Conservation (phyloP, 2,329 filamentous ascomycete species). For the Exophiala sideris region DNA sequence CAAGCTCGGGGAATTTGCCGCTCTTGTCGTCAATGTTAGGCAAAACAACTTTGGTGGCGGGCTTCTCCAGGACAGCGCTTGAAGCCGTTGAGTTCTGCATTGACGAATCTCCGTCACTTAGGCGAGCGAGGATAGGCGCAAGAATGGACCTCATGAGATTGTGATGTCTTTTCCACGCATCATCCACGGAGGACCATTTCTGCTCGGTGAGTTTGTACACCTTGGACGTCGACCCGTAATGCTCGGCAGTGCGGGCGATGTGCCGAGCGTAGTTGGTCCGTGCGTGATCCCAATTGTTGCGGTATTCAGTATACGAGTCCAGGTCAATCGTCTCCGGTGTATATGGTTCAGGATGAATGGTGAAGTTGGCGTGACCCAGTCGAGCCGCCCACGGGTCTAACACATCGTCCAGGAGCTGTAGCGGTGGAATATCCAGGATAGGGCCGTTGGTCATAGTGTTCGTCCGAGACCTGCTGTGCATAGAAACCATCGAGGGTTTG, state of each 20-base stretch:
- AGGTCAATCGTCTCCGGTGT: constrained; percentile 61
- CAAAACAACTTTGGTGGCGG: constrained; percentile 54
- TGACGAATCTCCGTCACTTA: constrained; percentile 33
- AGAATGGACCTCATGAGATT: constrained; percentile 59
- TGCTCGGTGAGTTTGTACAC: constrained; percentile 80
- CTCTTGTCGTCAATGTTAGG: constrained; percentile 45
- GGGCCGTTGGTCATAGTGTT: constrained; percentile 50
- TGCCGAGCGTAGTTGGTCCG: constrained; percentile 86
- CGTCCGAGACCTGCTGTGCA: constrained; percentile 51
- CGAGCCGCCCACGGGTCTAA: constrained; percentile 79
- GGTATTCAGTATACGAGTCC: constrained; percentile 61
- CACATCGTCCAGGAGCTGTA: constrained; percentile 59
- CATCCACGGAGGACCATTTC: constrained; percentile 82
- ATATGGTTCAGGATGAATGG: constrained; percentile 79
- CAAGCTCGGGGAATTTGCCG: constrained; percentile 82
- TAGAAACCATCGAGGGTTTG: constrained; percentile 73
- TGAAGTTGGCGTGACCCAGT: constrained; percentile 91
- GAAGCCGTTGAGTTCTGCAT: constrained; percentile 24
- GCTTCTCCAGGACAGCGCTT: constrained; percentile 26
- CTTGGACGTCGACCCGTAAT: constrained; percentile 86
- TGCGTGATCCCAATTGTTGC: constrained; percentile 77
- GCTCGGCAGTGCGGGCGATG: constrained; percentile 79
- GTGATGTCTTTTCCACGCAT: constrained; percentile 68
- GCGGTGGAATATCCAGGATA: constrained; percentile 57
- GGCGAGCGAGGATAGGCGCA: constrained; percentile 37